Conservation (phyloP, 164 flowering plant genomes). For the Magnolia changhungtana region DNA sequence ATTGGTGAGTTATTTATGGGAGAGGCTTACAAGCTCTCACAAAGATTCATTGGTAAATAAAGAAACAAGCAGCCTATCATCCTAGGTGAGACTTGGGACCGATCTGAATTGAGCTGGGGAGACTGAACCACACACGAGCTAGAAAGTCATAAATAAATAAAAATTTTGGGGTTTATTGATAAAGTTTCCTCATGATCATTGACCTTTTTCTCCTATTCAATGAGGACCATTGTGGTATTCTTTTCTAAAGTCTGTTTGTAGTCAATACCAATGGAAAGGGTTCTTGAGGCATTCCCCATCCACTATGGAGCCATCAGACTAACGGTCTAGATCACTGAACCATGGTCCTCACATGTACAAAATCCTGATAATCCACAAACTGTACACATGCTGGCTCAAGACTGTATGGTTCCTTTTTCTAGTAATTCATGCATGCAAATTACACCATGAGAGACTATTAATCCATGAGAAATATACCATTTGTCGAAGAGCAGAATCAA, state of each 20-base stretch:
- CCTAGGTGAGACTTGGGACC: neutral
- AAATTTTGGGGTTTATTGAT: no score
- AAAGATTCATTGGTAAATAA: neutral
- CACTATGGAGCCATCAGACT: no score
- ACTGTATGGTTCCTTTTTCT: neutral
- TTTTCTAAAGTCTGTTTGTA: no score
- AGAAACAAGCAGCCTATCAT: neutral
- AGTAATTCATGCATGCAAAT: slow-evolving; percentile 1
- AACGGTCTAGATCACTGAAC: no score
- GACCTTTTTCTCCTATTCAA: no score
- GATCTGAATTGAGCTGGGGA: slow-evolving; percentile 1
- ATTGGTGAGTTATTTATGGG: neutral
- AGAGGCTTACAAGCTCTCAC: neutral
- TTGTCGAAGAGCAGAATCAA: slow-evolving; percentile 75
- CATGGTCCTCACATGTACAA: no score
- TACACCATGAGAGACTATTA: neutral
- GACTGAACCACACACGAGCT: neutral
- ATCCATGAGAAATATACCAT: slow-evolving; percentile 46
- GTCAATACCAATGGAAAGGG: no score
- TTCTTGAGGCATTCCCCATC: no score
- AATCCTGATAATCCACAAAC: no score
- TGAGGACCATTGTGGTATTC: no score
- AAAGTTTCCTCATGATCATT: no score
- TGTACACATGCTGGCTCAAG: no score
- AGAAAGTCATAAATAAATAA: neutral